A percentile compares a stretch with the other conserved stretches of the same genome.
These are phyloP conservation scores for Cercophora newfieldiana DNA, from an alignment of 495 filamentous ascomycete species.

Conservation along the genomic window DNA sequence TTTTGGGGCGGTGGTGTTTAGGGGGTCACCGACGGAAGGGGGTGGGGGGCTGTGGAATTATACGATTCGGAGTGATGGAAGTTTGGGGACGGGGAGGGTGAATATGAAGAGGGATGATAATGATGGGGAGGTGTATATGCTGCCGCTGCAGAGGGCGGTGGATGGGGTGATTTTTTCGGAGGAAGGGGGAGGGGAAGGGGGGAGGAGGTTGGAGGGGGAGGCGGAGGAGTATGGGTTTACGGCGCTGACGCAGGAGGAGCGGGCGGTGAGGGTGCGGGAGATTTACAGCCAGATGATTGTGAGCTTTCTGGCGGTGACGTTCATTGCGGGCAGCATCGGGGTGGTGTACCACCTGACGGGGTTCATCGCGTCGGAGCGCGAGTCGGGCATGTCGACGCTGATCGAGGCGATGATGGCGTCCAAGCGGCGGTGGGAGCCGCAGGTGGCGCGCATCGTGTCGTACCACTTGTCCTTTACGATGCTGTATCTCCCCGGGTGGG, in stretches of 20 bases:
- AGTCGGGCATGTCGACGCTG: constrained; percentile 75
- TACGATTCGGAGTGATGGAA: constrained; percentile 70
- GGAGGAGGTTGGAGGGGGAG: constrained; percentile 43
- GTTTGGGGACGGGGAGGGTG: constrained; percentile 57
- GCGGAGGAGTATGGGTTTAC: constrained; percentile 74
- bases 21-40: constrained; percentile 69
- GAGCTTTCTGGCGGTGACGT: constrained; percentile 64
- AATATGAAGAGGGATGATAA: constrained; percentile 60
- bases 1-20: constrained; percentile 74
- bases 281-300: constrained; percentile 70
- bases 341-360: constrained; percentile 76
- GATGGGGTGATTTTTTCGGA: constrained; percentile 66
- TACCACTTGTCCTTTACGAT: constrained; percentile 68
- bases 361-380: constrained; percentile 73
- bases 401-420: constrained; percentile 83
- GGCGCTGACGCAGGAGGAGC: constrained; percentile 61
- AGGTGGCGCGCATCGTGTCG: constrained; percentile 64
- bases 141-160: constrained; percentile 76
- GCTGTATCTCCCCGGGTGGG: constrained; percentile 70
- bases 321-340: constrained; percentile 67
- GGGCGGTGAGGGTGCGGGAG: constrained; percentile 57
- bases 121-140: constrained; percentile 68
- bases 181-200: constrained; percentile 41
- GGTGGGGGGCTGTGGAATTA: constrained; percentile 75
- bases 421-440: constrained; percentile 61